A percentile compares a stretch with the other conserved stretches of the same genome.
Conservation (phyloP, 768 basidiomycete genomes). For the Hebeloma cylindrosporum region DNA sequence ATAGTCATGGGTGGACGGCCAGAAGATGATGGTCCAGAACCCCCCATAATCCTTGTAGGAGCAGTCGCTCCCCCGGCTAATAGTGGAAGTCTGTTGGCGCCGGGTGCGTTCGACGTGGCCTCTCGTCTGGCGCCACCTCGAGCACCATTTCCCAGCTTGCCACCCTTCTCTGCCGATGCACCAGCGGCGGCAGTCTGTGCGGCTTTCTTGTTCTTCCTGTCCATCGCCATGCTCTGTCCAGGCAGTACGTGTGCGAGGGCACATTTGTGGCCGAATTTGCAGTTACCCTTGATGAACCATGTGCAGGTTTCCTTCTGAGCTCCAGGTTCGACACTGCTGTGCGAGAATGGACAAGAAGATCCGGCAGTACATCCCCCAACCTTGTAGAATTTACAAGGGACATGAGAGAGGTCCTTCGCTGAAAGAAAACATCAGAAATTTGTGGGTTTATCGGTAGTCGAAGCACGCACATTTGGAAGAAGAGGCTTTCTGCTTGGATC, state of each 20-base stretch:
- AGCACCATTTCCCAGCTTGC: constrained; percentile 24
- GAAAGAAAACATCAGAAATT: constrained; percentile 10
- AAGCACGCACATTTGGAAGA: constrained; percentile 28
- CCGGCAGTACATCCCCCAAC: constrained; percentile 94
- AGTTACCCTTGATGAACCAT: constrained; percentile 93
- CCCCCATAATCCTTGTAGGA: constrained; percentile 51
- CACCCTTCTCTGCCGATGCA: constrained; percentile 33
- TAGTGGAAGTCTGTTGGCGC: constrained; percentile 32
- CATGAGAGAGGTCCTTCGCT: constrained; percentile 92
- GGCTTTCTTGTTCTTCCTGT: constrained; percentile 95
- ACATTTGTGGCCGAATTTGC: constrained; percentile 72
- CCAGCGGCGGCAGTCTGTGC: constrained; percentile 65
- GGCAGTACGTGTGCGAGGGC: constrained; percentile 94
- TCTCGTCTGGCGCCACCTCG: constrained; percentile 18
- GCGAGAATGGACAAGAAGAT: constrained; percentile 94
- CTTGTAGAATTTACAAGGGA: constrained; percentile 97
- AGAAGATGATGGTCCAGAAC: constrained; percentile 29
- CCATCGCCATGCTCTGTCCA: constrained; percentile 93
- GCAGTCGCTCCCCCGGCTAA: constrained; percentile 64
- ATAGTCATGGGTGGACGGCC: constrained; percentile 64
- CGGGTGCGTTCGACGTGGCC: neutral
- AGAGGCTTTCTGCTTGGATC: constrained; percentile 29
- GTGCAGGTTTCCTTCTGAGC: constrained; percentile 79
- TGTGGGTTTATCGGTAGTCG: constrained; percentile 1
- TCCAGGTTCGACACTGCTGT: constrained; percentile 69